Percentiles rank a stretch among this genome's conserved stretches.
phyloP scores from a whole-genome alignment of 129 eudicot genomes.

The Erigeron canadensis region DNA sequence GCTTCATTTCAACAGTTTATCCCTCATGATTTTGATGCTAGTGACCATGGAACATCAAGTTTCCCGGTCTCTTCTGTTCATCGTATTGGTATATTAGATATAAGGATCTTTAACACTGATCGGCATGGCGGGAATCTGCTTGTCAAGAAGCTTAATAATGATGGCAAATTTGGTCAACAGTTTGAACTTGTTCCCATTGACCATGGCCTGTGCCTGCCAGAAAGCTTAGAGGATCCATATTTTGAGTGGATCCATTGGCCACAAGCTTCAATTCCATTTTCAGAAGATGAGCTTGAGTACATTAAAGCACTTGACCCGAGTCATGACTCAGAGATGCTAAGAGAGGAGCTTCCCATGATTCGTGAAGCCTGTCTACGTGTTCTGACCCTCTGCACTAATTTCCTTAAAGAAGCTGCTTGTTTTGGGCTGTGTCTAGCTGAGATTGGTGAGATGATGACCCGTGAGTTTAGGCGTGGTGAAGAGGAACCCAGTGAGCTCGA shows the following conservation, averaged over 20 bases:
- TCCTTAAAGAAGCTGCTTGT: constrained; percentile 77
- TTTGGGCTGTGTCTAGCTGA: constrained; percentile 81
- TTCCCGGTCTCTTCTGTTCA: constrained; percentile 89
- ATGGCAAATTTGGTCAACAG: constrained; percentile 71
- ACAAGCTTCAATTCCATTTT: constrained; percentile 91
- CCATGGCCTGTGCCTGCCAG: constrained; percentile 95
- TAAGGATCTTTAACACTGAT: constrained; percentile 89
- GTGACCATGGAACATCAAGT: constrained; percentile 92
- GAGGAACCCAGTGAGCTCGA: constrained; percentile 97
- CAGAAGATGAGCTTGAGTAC: constrained; percentile 92
- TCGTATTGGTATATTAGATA: constrained; percentile 88
- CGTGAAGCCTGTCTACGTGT: constrained; percentile 92
- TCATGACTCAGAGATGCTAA: constrained; percentile 65
- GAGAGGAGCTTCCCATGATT: constrained; percentile 82
- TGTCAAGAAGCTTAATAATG: constrained; percentile 63
- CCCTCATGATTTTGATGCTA: constrained; percentile 91
- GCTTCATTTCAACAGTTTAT: constrained; percentile 89
- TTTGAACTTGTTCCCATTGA: constrained; percentile 92
- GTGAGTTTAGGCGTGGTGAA: constrained; percentile 87
- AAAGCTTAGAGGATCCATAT: constrained; percentile 87
- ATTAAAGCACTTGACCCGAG: constrained; percentile 67
- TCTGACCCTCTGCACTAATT: constrained; percentile 72
- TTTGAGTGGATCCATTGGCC: constrained; percentile 99
- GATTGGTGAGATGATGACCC: constrained; percentile 96
- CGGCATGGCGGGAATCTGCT: constrained; percentile 87